Conservation (phyloP, 2,329 filamentous ascomycete species). For the Exophiala viscosa region DNA sequence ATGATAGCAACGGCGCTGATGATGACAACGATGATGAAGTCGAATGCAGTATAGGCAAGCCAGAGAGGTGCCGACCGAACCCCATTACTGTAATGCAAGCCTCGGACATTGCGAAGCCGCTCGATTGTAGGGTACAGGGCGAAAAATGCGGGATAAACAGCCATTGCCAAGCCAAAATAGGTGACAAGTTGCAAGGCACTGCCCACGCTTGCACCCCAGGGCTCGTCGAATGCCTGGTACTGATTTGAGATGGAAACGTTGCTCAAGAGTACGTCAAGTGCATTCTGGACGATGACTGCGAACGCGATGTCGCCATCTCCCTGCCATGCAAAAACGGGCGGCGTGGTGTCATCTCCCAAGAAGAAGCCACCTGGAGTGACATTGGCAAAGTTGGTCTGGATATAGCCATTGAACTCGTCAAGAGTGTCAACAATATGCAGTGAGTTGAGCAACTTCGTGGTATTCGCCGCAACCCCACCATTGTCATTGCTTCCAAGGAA, state of each 20-base stretch:
- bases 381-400: conserved; percentile 60
- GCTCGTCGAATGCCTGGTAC: conserved; percentile 72
- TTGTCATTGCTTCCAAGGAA: conserved; percentile 31
- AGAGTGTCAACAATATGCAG: conserved; percentile 60
- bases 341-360: conserved; percentile 58
- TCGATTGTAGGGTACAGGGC: conserved; percentile 85
- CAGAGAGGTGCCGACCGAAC: conserved; percentile 78
- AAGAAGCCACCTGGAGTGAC: conserved; percentile 78
- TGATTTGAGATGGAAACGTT: conserved; percentile 67
- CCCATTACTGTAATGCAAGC: conserved; percentile 87
- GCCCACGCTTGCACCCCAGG: conserved; percentile 65
- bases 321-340: conserved; percentile 67
- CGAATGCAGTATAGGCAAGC: conserved; percentile 77
- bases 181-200: conserved; percentile 73
- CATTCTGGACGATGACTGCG: conserved; percentile 54
- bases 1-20: conserved; percentile 64
- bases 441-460: conserved; percentile 36
- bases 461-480: conserved; percentile 27
- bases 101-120: conserved; percentile 71
- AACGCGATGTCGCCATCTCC: conserved; percentile 61
- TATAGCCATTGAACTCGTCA: conserved; percentile 63
- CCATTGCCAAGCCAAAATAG: conserved; percentile 76
- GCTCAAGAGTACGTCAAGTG: conserved; percentile 62
- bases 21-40: conserved; percentile 69
- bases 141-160: conserved; percentile 80